These are phyloP conservation scores for Ustilago trichophora DNA, from an alignment of 1,284 basidiomycete genomes.

Conservation along the genomic window DNA sequence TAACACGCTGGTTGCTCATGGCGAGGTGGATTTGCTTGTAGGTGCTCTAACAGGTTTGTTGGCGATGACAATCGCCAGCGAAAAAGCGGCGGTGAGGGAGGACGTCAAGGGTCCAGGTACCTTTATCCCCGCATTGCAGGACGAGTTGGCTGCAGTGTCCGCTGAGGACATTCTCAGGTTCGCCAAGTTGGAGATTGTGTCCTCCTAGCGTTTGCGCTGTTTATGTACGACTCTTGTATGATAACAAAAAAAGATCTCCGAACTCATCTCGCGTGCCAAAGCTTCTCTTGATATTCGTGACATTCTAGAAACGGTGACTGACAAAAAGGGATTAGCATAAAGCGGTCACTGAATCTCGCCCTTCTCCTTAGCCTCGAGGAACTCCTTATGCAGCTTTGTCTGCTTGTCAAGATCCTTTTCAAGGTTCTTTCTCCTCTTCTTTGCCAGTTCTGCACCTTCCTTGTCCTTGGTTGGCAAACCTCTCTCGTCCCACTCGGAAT, in stretches of 20 bases:
- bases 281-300: neutral
- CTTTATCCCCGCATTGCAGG: conserved; percentile 85
- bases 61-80: conserved; percentile 83
- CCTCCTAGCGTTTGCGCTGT: neutral
- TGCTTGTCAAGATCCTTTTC: conserved; percentile 82
- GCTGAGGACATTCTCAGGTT: conserved; percentile 18
- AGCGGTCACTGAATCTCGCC: conserved; percentile 49
- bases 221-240: no score
- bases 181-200: conserved; percentile 25
- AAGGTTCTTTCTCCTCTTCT: conserved; percentile 81
- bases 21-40: conserved; percentile 37
- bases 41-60: conserved; percentile 72
- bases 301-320: neutral
- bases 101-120: conserved; percentile 85
- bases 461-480: conserved; percentile 86
- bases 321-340: neutral
- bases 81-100: conserved; percentile 76
- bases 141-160: conserved; percentile 71
- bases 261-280: no score
- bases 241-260: no score
- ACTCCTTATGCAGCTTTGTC: conserved; percentile 63
- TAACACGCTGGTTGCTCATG: conserved; percentile 43
- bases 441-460: conserved; percentile 84
- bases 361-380: conserved; percentile 54
- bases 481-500: conserved; percentile 81